Evolutionary conservation across 345 rosid species (phyloP), one percentile per base, ranked within the genome.

Genomic region (Euphorbia lathyris): DNA sequence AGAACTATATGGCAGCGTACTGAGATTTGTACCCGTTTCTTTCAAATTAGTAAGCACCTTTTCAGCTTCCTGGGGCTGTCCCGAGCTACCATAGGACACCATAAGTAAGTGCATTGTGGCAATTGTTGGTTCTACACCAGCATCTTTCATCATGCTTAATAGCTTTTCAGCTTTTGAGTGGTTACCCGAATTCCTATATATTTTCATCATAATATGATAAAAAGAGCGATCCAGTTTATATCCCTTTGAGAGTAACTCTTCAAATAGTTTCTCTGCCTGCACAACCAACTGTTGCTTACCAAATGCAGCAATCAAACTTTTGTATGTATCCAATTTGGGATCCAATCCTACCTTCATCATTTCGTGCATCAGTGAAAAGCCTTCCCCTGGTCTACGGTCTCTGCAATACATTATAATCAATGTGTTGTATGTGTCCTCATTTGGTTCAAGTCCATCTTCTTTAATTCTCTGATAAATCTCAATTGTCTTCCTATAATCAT

Each of bases 101-200:
- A 94, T 91, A 68, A 94, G 93, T 82, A 94, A 78, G 83, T 94
- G 98, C 98, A 91, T 90, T 72, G 98, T 91, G 58, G 98, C 90
- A 78, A 81, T 72, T 27, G 80, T 85, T 52, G 96, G 96, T 67
- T 86, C 95, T 45, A 91, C 80, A 70, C 98, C 97, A 11, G 88
- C 87, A 76, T 76, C 88, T 75, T 86, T 87, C 97, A 94, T 94
- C 87, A 83, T 72, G 69, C 77, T 66, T 43, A 91, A 77, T 47
- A 94, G 72, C 9, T 74, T 81, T 81, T 91, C 91, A 67, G 96
- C 91, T 85, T 91, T 91, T 40, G 86, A 67, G 82, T 94, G 82
- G 59, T 77, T 72, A 71, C 97, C 93, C 53, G 86, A 83, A 79
- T 87, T 83, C 65, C 96, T 85, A 77, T 58, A 91, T 76, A 91